These are phyloP conservation scores for Naganishia onofrii DNA, from an alignment of 768 basidiomycete genomes.

Conservation along the genomic window DNA sequence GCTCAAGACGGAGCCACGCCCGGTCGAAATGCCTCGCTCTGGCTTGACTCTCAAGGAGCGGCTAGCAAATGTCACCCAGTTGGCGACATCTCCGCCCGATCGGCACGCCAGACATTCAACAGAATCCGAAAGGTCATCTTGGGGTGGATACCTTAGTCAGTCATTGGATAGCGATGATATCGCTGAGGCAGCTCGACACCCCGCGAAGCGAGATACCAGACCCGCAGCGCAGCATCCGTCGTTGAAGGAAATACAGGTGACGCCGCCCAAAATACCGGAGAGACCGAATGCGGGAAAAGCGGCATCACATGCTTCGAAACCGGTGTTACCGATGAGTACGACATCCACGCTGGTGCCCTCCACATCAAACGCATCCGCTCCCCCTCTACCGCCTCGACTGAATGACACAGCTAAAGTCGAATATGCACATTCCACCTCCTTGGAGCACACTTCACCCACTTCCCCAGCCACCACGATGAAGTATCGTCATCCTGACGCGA, in stretches of 20 bases:
- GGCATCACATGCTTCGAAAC: not conserved
- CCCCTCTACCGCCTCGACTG: conserved; percentile 9
- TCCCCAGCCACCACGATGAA: not conserved
- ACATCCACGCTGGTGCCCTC: too few species aligned
- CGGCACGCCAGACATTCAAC: not conserved
- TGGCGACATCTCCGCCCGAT: conserved; percentile 25
- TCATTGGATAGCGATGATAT: not conserved
- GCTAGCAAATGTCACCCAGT: conserved; percentile 40
- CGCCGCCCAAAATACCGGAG: not conserved
- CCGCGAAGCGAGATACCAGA: not conserved
- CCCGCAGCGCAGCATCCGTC: not conserved
- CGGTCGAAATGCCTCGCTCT: conserved; percentile 6
- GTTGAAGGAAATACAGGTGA: not conserved
- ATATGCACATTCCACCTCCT: not conserved
- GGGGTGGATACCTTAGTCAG: not conserved
- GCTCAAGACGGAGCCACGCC: not conserved
- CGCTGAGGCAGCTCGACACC: not conserved
- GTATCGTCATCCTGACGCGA: not conserved
- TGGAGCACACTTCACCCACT: not conserved
- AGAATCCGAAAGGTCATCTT: conserved; percentile 7
- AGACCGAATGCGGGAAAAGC: not conserved
- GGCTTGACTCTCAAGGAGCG: conserved; percentile 42
- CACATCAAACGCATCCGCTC: not conserved
- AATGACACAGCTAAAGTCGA: not conserved
- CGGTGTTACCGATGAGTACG: not conserved